These are phyloP conservation scores for Pseudopyrenochaeta lycopersici DNA, from an alignment of 2,329 filamentous ascomycete species.

Conservation along the genomic window DNA sequence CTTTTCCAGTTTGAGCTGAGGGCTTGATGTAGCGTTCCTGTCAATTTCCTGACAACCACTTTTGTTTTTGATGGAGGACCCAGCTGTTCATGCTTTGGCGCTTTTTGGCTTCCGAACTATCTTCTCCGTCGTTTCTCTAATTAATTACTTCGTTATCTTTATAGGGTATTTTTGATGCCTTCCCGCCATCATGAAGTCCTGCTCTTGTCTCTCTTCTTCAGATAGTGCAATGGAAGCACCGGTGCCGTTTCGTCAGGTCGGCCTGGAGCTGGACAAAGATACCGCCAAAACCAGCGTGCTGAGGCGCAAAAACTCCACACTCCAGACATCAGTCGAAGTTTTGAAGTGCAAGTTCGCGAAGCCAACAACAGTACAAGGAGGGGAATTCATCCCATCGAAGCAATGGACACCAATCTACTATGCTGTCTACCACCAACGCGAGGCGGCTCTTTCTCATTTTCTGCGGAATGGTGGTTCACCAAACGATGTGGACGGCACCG, in stretches of 20 bases:
- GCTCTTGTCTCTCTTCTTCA: conserved; percentile 23
- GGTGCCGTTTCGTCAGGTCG: conserved; percentile 17
- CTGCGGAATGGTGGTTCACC: conserved; percentile 36
- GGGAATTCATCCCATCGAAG: conserved; percentile 29
- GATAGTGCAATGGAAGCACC: conserved; percentile 24
- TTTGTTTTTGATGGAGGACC: conserved; percentile 3
- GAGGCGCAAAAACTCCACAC: conserved; percentile 32
- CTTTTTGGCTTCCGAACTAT: conserved; percentile 1
- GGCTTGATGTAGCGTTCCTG: conserved; percentile 14
- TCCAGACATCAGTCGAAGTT: conserved; percentile 44
- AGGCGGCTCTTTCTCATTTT: conserved; percentile 44
- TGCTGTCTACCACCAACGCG: conserved; percentile 41
- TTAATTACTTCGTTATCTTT: conserved; percentile 1
- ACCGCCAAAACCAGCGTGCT: conserved; percentile 8
- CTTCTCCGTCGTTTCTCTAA: neutral
- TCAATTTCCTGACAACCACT: conserved; percentile 11
- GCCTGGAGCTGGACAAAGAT: conserved; percentile 22
- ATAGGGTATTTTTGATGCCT: conserved; percentile 1
- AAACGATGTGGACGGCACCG: conserved; percentile 30
- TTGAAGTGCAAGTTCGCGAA: conserved; percentile 41
- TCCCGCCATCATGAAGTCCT: conserved; percentile 22
- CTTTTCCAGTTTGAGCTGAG: conserved; percentile 7
- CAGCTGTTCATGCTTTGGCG: conserved; percentile 1
- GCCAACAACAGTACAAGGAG: conserved; percentile 13
- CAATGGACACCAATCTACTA: conserved; percentile 43